Base-by-base conservation (phyloP, 345 rosid species). In the Laguncularia racemosa region DNA sequence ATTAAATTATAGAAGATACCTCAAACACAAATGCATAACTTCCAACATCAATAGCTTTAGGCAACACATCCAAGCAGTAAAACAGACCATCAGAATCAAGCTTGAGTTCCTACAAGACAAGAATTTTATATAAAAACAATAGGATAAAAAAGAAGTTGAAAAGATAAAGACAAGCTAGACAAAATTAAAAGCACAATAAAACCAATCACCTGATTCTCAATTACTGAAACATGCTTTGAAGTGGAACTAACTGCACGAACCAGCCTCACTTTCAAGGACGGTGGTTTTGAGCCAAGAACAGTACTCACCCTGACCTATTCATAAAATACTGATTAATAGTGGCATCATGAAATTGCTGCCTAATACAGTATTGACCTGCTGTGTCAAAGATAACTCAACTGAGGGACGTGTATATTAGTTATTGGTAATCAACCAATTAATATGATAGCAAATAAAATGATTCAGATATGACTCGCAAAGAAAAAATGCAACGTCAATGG, bases 281-380 rank as follows among this genome's bases (percentile, higher is more conserved):
- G 99, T 65, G 91, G 83, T 71, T 69, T 83, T 52, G 95, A 81
- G 61, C 95, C 93, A 44, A 90, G 85, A 9, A 80, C 95, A 21
- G 97, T 90, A 72, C 73, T 84, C 59, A 95, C 96, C 72, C 62
- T 81, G 67, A 90, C 95, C 99, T 95, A 80, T 58, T 67, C 17
- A 47, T 47, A 47, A 14, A 47, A 47, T 5, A 67, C 16, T 61
- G 54, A 53, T 38, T 71, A 28, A 33, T 9, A 33, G 40, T 33
- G 40, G 40, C 40, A 33, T 4, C 40, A 33, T 33, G 11, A 33
- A 33, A 33, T 33, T 33, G 11, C 40, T 33, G 40, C 40, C 7
- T 33, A 9, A 33, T 33, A 9, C 40, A 33, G 40, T 33, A 33
- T 33, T 33, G 9, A 26, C 9, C 40, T 33, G 40, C 11, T 33